These are phyloP conservation scores for Hirschioporus abietinus DNA, from an alignment of 768 basidiomycete genomes.

Conservation along the genomic window DNA sequence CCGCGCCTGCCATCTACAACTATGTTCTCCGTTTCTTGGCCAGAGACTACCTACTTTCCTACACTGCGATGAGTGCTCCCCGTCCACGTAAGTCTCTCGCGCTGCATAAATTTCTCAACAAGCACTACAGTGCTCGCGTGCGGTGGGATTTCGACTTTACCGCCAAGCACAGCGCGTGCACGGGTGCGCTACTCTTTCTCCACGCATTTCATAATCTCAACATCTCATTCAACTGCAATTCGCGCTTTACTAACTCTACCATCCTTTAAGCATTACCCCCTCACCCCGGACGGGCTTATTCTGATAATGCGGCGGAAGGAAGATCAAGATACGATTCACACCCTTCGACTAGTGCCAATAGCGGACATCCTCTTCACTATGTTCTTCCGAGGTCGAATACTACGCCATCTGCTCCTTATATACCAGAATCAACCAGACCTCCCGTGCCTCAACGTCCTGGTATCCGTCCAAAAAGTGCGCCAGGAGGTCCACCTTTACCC, in stretches of 20 bases:
- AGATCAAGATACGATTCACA: not conserved
- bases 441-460: not conserved
- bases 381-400: not conserved
- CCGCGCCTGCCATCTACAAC: not conserved
- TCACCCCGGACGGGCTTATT: not conserved
- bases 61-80: not conserved
- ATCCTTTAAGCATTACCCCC: not conserved
- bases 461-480: not conserved
- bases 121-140: not conserved
- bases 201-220: not conserved
- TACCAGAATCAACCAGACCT: not conserved
- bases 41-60: not conserved
- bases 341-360: not conserved
- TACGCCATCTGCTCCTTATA: not conserved
- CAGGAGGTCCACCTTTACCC: not conserved
- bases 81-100: not conserved
- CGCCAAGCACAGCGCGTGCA: not conserved
- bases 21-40: not conserved
- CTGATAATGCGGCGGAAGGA: not conserved
- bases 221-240: too few relatives aligned
- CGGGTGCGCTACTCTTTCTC: not conserved
- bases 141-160: not conserved
- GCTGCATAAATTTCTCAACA: not conserved
- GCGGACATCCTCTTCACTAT: not conserved
- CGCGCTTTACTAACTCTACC: not conserved